Base-by-base conservation (phyloP, 495 filamentous ascomycete genomes). In the Stereocaulon alpinum region DNA sequence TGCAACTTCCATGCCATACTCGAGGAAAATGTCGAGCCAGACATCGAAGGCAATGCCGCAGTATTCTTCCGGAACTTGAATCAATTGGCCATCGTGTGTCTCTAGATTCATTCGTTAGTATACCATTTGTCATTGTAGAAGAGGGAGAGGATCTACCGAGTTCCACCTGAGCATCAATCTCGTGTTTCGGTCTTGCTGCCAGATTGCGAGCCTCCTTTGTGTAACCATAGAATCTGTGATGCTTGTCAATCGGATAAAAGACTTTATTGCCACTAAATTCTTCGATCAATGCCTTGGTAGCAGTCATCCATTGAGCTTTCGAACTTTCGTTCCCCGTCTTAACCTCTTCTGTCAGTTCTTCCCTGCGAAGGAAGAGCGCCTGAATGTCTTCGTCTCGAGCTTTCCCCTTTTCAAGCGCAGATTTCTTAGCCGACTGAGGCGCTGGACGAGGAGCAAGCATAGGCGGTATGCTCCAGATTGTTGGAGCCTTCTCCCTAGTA, bases 1-100 rank as follows among this genome's bases (percentile, higher is more conserved):
- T 20, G 91, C 86, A 3, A 89, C 79, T 17, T 80, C 72, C 40
- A 96, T 76, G 12, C 89, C 86, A 67, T 93, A 94, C 64, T 91
- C 82, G 47, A 91, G 79, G 68, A 97, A 94, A n/a, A 95, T 79
- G 58, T 94, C 86, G 4, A 95, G 80, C 93, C 93, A 98, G 30
- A 81, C 76, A 51, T 82, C 76, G 65, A 96, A 95, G 0, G 80
- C 65, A 45, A 97, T 87, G 6, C 85, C 87, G 58, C 87, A 82
- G 68, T 93, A 95, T 15, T 82, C 79, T 45, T 74, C 75, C 40
- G 81, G 86, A 49, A 82, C 76, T 22, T 65, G 67, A 18, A 63
- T 58, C 32, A 57, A 15, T 20, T 63, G 61, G 51, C 61, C 11
- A 55, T 52, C 37, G 48, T 50, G 50, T 40, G 63, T 62, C 40